phyloP scores from a whole-genome alignment of 73 alveolate species.

The Diophrys appendiculata region DNA sequence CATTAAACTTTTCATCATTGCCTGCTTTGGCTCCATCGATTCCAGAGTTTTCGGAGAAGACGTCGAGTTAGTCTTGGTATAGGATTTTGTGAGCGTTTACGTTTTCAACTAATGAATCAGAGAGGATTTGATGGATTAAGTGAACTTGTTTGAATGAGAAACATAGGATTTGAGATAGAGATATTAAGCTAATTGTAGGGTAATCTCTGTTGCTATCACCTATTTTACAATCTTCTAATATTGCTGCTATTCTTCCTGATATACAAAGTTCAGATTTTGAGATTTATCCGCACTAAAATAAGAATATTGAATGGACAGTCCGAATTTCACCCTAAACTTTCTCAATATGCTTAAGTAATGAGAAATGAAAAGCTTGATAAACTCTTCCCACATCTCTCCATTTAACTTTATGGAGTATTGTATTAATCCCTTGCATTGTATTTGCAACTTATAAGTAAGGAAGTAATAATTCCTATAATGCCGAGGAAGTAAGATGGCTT shows the following conservation, averaged over 20 bases:
- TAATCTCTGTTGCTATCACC: too few relatives aligned
- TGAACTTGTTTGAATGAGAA: neutral
- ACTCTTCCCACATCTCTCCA: neutral
- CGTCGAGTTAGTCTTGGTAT: neutral
- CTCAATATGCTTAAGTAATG: neutral
- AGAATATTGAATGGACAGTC: neutral
- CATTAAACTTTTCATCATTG: neutral
- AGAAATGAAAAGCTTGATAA: neutral
- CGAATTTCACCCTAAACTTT: neutral
- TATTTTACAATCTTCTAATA: neutral
- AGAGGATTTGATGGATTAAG: neutral
- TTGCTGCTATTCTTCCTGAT: neutral
- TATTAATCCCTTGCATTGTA: too few relatives aligned
- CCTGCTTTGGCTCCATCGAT: neutral
- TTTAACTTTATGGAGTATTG: neutral
- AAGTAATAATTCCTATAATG: too few relatives aligned
- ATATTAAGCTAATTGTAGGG: neutral
- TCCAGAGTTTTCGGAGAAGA: neutral
- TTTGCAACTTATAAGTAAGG: too few relatives aligned
- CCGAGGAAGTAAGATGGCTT: too few relatives aligned
- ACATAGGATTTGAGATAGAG: neutral
- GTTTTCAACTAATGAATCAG: neutral
- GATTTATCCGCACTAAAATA: neutral
- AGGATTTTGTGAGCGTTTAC: neutral
- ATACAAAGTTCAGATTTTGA: neutral